Percentiles rank a stretch among this genome's conserved stretches.
phyloP scores from a whole-genome alignment of 257 asterid species.

The Fraxinus americana region DNA sequence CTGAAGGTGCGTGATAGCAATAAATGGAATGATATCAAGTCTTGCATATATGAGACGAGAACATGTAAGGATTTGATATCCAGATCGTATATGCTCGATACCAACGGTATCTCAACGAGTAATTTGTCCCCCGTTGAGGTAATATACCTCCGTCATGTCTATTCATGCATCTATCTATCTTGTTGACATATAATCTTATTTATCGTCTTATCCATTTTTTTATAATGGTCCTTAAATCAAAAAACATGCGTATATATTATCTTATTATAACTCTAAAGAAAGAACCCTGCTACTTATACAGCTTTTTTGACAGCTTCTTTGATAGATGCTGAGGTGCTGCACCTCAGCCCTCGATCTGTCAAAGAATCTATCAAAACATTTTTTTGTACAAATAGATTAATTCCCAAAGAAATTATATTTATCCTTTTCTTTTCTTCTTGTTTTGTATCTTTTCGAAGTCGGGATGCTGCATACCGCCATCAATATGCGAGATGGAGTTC shows the following conservation, averaged over 20 bases:
- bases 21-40: conserved; percentile 36
- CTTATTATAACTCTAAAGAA: not conserved
- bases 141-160: not conserved
- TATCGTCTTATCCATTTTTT: not conserved
- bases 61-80: conserved; percentile 34
- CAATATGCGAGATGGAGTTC: conserved; percentile 39
- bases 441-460: conserved; percentile 17
- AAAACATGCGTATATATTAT: no score
- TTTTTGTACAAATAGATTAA: no score
- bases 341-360: no score
- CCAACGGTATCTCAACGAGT: conserved; percentile 17
- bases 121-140: conserved; percentile 41
- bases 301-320: no score
- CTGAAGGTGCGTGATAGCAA: conserved; percentile 21
- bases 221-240: no score
- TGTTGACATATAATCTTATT: not conserved
- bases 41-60: conserved; percentile 38
- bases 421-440: not conserved
- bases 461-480: conserved; percentile 49
- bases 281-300: no score
- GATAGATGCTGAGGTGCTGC: no score
- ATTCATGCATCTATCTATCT: not conserved
- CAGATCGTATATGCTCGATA: conserved; percentile 25
- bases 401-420: not conserved
- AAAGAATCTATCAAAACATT: no score